Base-by-base conservation (phyloP, 2,329 filamentous ascomycete species). In the Arthrobotrys sphaeroides region DNA sequence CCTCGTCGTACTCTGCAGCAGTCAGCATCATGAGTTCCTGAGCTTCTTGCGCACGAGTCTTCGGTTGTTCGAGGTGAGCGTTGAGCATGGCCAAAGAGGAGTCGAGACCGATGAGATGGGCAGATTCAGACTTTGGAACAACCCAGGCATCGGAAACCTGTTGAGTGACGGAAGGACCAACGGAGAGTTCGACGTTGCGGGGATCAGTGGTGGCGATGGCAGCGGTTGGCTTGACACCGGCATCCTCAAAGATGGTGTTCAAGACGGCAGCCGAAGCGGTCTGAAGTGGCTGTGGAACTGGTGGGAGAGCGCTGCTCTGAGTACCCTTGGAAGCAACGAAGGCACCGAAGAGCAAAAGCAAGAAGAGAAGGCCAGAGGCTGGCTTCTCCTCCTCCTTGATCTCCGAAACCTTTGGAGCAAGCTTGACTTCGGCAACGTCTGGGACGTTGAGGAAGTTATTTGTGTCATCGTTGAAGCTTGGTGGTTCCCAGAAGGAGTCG, bases 311-410 rank as follows among this genome's bases (percentile, higher is more conserved):
- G 40, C 90, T 88, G n/a, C 87, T 85, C 18, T 90, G 86, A 47
- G 89, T 88, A 79, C 89, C 89, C 84, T 94, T 96, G 31, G 94
- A 97, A 77, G 95, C 91, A 79, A 98, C 93, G 81, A 97, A 97
- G 62, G 95, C 95, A 81, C 95, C 95, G 78, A 97, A 94, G 65
- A 99, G 90, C 81, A 99, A 91, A 79, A 97, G 91, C 93, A 79
- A 66, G 13, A 76, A 67, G 43, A 69, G 87, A 80, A 98, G 84
- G 80, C 92, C 88, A 60, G 93, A 92, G 80, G 94, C 91, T 76
- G 90, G 87, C 73, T 88, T 84, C 84, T 90, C 90, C 77, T 90
- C 88, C 73, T 83, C 81, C 74, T 87, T 85, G 76, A 82, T 73
- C 83, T 89, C 88, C 81, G 89, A 87, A 73, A 86, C 84, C 85